Percentiles rank a stretch among this genome's conserved stretches.
Evolutionary conservation across 164 flowering plant species (phyloP).

Genomic region (Umbilicus rupestris): DNA sequence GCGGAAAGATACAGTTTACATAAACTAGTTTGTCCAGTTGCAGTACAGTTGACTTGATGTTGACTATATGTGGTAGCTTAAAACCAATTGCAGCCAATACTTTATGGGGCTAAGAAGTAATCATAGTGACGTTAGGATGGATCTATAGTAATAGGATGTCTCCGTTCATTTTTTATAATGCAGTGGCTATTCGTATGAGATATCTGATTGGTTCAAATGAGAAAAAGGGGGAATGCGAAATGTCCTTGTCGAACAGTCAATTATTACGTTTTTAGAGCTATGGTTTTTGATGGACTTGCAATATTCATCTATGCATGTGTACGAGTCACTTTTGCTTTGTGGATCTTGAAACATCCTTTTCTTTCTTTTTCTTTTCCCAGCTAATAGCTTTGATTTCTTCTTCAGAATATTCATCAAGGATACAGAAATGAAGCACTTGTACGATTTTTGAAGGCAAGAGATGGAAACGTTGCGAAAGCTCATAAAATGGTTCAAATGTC

Average conservation of each 20-base stretch:
- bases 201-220: too few relatives aligned
- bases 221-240: too few relatives aligned
- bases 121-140: too few relatives aligned
- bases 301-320: too few relatives aligned
- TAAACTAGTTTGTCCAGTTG: not conserved
- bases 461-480: conserved; percentile 46
- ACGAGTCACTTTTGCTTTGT: not conserved
- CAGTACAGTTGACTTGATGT: not conserved
- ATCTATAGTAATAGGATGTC: too few relatives aligned
- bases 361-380: not conserved
- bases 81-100: too few relatives aligned
- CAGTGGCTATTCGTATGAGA: too few relatives aligned
- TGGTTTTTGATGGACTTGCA: too few relatives aligned
- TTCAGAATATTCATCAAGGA: conserved; percentile 60
- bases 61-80: not conserved
- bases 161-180: too few relatives aligned
- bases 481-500: conserved; percentile 38
- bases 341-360: not conserved
- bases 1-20: not conserved
- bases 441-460: conserved; percentile 57
- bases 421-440: conserved; percentile 28
- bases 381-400: not conserved
- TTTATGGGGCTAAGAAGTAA: too few relatives aligned
- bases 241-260: too few relatives aligned
- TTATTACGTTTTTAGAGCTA: too few relatives aligned